These are phyloP conservation scores for Amanita inopinata DNA, from an alignment of 768 basidiomycete genomes.

Conservation along the genomic window DNA sequence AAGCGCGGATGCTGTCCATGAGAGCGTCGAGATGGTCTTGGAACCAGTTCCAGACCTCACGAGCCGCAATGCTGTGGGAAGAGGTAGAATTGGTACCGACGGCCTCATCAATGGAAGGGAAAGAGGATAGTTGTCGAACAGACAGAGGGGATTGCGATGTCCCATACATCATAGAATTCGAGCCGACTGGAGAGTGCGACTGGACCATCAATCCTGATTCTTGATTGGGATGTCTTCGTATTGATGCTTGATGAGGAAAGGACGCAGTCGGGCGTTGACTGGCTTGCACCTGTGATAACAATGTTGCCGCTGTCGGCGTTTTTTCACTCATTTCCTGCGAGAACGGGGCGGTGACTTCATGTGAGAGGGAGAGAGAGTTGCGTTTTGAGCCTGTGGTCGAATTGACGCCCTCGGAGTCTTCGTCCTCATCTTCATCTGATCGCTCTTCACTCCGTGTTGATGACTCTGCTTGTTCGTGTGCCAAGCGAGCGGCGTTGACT, in stretches of 20 bases:
- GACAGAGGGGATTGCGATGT: constrained; percentile 45
- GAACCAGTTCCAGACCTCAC: constrained; percentile 90
- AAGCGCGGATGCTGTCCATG: constrained; percentile 64
- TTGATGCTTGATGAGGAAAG: constrained; percentile 64
- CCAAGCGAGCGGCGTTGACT: constrained; percentile 62
- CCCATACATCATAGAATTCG: constrained; percentile 37
- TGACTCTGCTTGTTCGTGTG: constrained; percentile 60
- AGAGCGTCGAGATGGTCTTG: constrained; percentile 82
- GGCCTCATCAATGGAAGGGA: constrained; percentile 82
- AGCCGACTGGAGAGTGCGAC: constrained; percentile 39
- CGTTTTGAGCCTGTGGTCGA: constrained; percentile 60
- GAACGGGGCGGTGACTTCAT: constrained; percentile 52
- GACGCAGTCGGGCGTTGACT: constrained; percentile 48
- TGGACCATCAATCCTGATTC: constrained; percentile 42
- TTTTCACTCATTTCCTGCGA: constrained; percentile 69
- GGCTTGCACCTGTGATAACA: constrained; percentile 71
- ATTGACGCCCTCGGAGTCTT: constrained; percentile 66
- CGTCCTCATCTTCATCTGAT: constrained; percentile 81
- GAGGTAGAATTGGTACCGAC: constrained; percentile 67
- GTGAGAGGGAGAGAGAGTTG: constrained; percentile 58
- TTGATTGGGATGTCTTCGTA: constrained; percentile 61
- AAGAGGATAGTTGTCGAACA: constrained; percentile 69
- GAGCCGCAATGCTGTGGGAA: constrained; percentile 67
- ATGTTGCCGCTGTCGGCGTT: constrained; percentile 72
- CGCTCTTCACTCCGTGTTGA: constrained; percentile 54